Evolutionary conservation across 1,284 basidiomycete species (phyloP).

Genomic region (Cerrena zonata): DNA sequence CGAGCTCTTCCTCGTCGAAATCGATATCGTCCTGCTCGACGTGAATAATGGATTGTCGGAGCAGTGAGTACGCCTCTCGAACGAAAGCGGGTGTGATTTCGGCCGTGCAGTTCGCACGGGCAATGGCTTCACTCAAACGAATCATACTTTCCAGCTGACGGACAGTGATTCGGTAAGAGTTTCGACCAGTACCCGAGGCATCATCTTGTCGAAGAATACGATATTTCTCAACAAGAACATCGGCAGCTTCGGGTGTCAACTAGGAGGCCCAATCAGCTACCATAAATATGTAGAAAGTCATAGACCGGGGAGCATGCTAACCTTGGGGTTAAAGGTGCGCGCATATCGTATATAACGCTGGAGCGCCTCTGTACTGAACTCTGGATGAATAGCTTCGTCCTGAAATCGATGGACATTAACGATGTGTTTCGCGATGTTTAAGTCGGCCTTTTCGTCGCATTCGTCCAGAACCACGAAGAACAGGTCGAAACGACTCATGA

Average conservation of each 20-base stretch:
- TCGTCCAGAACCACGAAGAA: slow-evolving; percentile 99
- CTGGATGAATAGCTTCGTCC: slow-evolving; percentile 89
- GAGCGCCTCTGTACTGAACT: slow-evolving; percentile 93
- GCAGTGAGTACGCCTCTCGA: slow-evolving; percentile 87
- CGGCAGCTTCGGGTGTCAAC: slow-evolving; percentile 89
- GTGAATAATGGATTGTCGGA: slow-evolving; percentile 97
- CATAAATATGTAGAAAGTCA: neutral
- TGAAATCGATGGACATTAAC: slow-evolving; percentile 96
- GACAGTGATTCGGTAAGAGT: slow-evolving; percentile 94
- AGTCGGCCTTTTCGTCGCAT: slow-evolving; percentile 88
- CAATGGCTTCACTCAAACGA: slow-evolving; percentile 93
- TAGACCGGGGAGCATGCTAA: slow-evolving; percentile 30
- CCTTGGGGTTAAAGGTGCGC: slow-evolving; percentile 93
- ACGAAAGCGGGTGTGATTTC: slow-evolving; percentile 94
- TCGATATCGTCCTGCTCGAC: slow-evolving; percentile 99
- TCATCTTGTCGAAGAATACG: slow-evolving; percentile 90
- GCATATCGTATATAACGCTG: slow-evolving; percentile 97
- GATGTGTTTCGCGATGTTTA: slow-evolving; percentile 94
- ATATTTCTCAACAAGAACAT: slow-evolving; percentile 95
- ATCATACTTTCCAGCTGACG: slow-evolving; percentile 97
- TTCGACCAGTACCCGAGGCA: slow-evolving; percentile 78
- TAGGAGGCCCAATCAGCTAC: slow-evolving; percentile 29
- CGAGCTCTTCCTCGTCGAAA: slow-evolving; percentile 88
- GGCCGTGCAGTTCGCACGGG: slow-evolving; percentile 88
- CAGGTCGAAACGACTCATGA: slow-evolving; percentile 98